Evolutionary conservation across 495 filamentous ascomycete species (phyloP).

Genomic region (Aspergillus asperescens): DNA sequence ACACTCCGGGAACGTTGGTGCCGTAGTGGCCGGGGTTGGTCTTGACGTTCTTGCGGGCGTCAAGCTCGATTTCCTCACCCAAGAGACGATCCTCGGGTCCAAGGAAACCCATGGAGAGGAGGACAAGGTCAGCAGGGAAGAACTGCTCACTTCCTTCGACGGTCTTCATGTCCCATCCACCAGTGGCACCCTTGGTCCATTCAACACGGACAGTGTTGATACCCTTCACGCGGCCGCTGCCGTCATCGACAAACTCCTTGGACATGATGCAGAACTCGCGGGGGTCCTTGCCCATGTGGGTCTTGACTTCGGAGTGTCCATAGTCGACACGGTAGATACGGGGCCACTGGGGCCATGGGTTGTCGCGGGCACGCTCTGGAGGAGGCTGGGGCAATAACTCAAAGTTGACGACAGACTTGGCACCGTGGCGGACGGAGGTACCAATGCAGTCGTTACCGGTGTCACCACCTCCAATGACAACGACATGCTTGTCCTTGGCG

Average conservation of each 20-base stretch:
- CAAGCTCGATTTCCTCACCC: constrained; percentile 82
- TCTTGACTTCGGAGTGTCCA: constrained; percentile 93
- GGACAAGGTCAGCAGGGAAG: constrained; percentile 95
- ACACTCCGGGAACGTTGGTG: constrained; percentile 85
- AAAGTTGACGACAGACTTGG: constrained; percentile 95
- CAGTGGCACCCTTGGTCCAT: constrained; percentile 85
- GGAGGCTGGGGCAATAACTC: constrained; percentile 95
- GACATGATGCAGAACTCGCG: constrained; percentile 99
- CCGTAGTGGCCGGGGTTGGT: constrained; percentile 83
- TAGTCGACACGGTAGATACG: constrained; percentile 98
- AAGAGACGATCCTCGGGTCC: constrained; percentile 90
- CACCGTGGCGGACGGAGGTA: constrained; percentile 95
- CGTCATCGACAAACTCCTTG: constrained; percentile 94
- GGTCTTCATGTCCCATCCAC: constrained; percentile 99
- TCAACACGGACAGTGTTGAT: constrained; percentile 98
- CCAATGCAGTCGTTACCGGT: constrained; percentile 99
- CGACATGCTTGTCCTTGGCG: constrained; percentile 92
- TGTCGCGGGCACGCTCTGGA: constrained; percentile 88
- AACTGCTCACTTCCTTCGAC: constrained; percentile 91
- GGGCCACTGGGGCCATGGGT: constrained; percentile 99
- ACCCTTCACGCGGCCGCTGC: constrained; percentile 80
- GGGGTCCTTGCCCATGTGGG: constrained; percentile 95
- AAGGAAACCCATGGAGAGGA: constrained; percentile 97
- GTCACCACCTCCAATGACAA: constrained; percentile 98
- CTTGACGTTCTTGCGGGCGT: constrained; percentile 96